Conservation (phyloP, 139 green algal species). For the Tetradesmus lagerheimii region DNA sequence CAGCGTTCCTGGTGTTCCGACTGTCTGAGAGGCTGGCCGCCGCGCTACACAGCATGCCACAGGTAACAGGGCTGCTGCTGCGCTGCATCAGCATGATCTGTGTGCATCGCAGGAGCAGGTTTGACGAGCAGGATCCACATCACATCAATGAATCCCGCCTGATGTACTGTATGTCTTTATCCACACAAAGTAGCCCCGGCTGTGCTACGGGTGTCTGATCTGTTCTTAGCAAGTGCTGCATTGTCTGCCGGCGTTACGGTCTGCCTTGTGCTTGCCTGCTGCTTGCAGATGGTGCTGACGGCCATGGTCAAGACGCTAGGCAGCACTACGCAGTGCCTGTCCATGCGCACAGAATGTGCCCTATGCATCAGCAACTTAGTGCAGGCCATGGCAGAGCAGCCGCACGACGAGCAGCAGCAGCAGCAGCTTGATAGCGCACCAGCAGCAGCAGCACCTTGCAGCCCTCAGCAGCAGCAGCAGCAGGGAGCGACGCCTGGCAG, state of each 20-base stretch:
- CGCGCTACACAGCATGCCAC: conserved; percentile 19
- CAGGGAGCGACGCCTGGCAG: neutral
- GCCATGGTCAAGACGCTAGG: conserved; percentile 49
- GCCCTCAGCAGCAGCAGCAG: neutral
- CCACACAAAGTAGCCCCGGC: no score
- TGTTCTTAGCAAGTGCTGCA: neutral
- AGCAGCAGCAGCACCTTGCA: neutral
- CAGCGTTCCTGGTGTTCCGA: conserved; percentile 41
- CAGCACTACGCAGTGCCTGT: conserved; percentile 9
- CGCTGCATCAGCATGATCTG: no score
- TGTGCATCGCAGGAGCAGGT: no score
- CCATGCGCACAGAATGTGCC: conserved; percentile 36
- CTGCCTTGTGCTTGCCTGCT: no score
- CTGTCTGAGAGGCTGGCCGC: neutral
- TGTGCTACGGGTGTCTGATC: neutral
- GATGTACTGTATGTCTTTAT: no score
- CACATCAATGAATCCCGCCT: no score
- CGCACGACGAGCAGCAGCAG: neutral
- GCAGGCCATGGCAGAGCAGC: neutral
- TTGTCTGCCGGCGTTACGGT: neutral
- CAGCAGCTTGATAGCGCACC: conserved; percentile 5
- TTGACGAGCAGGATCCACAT: no score
- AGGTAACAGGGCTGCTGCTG: conserved; percentile 23
- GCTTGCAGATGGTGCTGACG: conserved; percentile 28
- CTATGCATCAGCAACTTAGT: conserved; percentile 25